Base-by-base conservation (phyloP, 352 stramenopile genomes). In the Poterioochromonas sp. region DNA sequence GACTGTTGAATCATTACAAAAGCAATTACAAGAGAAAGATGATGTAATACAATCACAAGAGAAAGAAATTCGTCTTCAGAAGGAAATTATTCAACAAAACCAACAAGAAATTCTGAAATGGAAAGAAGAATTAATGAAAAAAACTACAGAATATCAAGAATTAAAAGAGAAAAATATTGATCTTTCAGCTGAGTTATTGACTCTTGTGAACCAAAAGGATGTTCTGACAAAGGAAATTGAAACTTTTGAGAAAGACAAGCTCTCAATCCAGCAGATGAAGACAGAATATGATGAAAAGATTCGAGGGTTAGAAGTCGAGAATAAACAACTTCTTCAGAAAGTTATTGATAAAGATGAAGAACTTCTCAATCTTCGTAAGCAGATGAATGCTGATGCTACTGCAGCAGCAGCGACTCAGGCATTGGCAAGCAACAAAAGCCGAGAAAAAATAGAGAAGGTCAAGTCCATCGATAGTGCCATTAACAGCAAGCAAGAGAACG, bases 131-230 rank as follows among this genome's bases (percentile, higher is more conserved):
- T 53, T 53, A 53, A 39, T 18, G 29, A 39, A 37, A 32, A 32
- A 18, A 32, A 47, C 12, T n/a, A 3, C 11, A 47, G 15, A 71
- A 29, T 47, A n/a, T n/a, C 32, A 35, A 47, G 32, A 47, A n/a
- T 2, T 35, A 41, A 47, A 71, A 47, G 34, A 47, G 32, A 71
- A 71, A n/a, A 41, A 71, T 41, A 71, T 47, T 20, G 62, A 71
- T n/a, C 32, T 71, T 43, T 8, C 8, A n/a, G 62, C 62, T 29
- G 62, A 71, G 32, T 47, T 71, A n/a, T n/a, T 71, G 1, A 47
- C 62, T n/a, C 34, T 47, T n/a, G 32, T 71, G 15, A 71, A 71
- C 32, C 62, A 47, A 22, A 47, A 41, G 20, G 18, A 71, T 26
- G 32, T 47, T 8, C 11, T 44, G 3, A 8, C 12, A 62, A 8